A percentile compares a stretch with the other conserved stretches of the same genome.
Evolutionary conservation across 2,329 filamentous ascomycete genomes (phyloP).

Genomic region (Sarocladium kiliense): DNA sequence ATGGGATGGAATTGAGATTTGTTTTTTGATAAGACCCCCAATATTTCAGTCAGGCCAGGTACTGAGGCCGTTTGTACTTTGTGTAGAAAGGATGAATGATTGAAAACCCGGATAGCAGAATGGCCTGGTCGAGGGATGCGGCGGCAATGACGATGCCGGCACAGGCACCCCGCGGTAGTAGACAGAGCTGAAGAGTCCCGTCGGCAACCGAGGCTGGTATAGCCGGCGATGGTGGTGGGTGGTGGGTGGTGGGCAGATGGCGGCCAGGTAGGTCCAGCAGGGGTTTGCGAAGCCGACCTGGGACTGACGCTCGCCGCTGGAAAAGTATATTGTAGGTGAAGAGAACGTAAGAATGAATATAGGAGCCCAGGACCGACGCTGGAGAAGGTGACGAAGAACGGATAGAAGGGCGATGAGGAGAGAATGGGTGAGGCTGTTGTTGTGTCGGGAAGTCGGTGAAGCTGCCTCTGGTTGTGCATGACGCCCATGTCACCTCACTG

Average conservation of each 20-base stretch:
- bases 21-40: not conserved
- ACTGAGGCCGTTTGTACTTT: no score
- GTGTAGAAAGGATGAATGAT: not conserved
- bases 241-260: slow-evolving; percentile 1
- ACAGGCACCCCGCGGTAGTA: slow-evolving; percentile 4
- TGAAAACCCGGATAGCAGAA: not conserved
- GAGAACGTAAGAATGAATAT: not conserved
- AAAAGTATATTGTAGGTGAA: not conserved
- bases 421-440: not conserved
- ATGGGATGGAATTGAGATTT: not conserved
- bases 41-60: no score
- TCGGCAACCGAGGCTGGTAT: slow-evolving; percentile 8
- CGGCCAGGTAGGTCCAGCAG: no score
- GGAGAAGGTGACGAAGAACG: not conserved
- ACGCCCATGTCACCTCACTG: slow-evolving; percentile 4
- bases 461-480: not conserved
- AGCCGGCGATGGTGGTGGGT: not conserved
- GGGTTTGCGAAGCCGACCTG: not conserved
- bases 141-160: slow-evolving; percentile 3
- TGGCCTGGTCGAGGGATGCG: not conserved
- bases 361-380: no score
- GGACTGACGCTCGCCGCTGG: not conserved
- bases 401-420: not conserved
- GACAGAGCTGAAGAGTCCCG: not conserved
- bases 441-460: not conserved